Percentiles rank a stretch among this genome's conserved stretches.
Conservation (phyloP, 1,284 basidiomycete genomes). For the Malassezia globosa region DNA sequence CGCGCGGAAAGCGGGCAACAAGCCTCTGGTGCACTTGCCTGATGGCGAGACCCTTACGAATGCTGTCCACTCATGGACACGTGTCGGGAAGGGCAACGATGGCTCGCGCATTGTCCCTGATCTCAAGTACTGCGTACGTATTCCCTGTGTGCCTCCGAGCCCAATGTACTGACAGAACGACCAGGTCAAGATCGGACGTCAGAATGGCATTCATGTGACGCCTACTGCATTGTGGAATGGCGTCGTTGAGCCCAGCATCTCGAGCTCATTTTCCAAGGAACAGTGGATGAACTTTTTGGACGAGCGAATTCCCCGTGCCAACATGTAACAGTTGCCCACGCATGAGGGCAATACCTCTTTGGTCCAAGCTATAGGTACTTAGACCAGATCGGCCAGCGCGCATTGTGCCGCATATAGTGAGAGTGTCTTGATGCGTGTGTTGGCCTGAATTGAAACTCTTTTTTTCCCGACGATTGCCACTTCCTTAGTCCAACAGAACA, state of each 20-base stretch:
- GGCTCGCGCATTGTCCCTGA: conserved; percentile 68
- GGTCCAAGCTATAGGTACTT: too few relatives aligned
- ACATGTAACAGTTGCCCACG: conserved; percentile 4
- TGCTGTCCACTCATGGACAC: conserved; percentile 57
- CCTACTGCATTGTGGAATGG: conserved; percentile 62
- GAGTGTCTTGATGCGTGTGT: too few relatives aligned
- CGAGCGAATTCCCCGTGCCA: conserved; percentile 52
- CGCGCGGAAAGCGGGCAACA: conserved; percentile 42
- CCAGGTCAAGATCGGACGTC: conserved; percentile 69
- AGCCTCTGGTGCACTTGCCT: conserved; percentile 49
- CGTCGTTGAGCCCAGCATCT: conserved; percentile 64
- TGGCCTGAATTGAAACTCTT: too few relatives aligned
- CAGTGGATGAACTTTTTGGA: conserved; percentile 76
- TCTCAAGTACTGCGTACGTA: conserved; percentile 61
- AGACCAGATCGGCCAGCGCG: too few relatives aligned
- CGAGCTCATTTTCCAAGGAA: conserved; percentile 67
- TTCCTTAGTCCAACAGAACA: too few relatives aligned
- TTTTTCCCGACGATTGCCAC: too few relatives aligned
- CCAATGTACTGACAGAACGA: too few relatives aligned
- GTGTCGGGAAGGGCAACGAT: conserved; percentile 59
- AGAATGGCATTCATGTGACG: conserved; percentile 84
- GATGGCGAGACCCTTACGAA: conserved; percentile 39
- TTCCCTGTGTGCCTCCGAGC: conserved; percentile 6
- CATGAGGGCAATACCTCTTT: too few relatives aligned
- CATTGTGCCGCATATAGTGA: too few relatives aligned